Base-by-base conservation (phyloP, 176 grass and related monocot genomes). In the Ampelocalamus luodianensis region DNA sequence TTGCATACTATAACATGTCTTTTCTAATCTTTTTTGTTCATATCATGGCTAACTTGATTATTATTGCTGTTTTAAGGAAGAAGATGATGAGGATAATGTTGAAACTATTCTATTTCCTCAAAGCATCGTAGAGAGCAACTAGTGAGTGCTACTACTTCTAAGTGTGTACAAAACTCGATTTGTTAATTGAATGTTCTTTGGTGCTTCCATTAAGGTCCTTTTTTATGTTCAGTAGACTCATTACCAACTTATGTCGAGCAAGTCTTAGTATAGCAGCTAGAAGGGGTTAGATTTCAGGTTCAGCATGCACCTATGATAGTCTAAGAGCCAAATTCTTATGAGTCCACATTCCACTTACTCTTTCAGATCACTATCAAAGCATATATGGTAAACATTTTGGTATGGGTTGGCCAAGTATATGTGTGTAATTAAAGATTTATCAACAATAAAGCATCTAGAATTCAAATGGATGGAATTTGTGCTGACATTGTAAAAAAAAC, bases 211-310 rank as follows among this genome's bases (percentile, higher is more conserved):
- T 36, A 70, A 34, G 11, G 22, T 10, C 18, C 13, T 32, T 83
- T n/a, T 60, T 53, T 49, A 48, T 45, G 74, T 36, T 79, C 38
- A 67, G 65, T 10, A 68, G 59, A 27, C n/a, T 43, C 42, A 76
- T 43, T 62, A 29, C 53, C 13, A 83, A 5, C 27, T 45, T 63
- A 78, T 23, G 74, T 37, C 36, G 36, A 65, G 6, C 22, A 63
- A 3, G 46, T 65, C 1, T 58, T 12, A 75, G 32, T 10, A 46
- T 56, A 87, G 59, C 11, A 74, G 64, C 38, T 55, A 74, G 1
- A 74, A 74, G 10, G 29, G 45, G n/a, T 37, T 37, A 5, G 59
- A 3, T 37, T 81, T 87, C 24, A 66, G 48, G 0, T 54, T 51
- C 34, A 80, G 9, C 8, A 26, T 50, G 39, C 23, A 76, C 51